These are phyloP conservation scores for Golubevia sp. DNA, from an alignment of 1,284 basidiomycete genomes.

Conservation along the genomic window DNA sequence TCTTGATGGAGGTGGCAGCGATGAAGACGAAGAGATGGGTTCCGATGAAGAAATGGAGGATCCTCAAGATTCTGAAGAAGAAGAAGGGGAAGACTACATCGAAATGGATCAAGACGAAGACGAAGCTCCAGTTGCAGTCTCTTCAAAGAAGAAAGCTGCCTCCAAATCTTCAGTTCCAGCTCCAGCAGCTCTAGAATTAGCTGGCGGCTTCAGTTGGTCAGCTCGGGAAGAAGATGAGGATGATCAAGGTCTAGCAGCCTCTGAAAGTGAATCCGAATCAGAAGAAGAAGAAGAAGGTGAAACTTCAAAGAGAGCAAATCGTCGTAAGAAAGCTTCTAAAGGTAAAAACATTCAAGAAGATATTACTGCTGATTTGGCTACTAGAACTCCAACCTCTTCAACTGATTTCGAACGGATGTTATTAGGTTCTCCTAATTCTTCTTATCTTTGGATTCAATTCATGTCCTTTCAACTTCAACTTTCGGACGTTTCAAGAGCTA, in stretches of 20 bases:
- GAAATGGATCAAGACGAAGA: constrained; percentile 18
- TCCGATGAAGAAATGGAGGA: too few relatives aligned
- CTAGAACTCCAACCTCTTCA: constrained; percentile 75
- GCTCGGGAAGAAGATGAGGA: constrained; percentile 47
- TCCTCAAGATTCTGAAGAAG: constrained; percentile 19
- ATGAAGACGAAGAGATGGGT: constrained; percentile 7
- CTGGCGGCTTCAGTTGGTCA: constrained; percentile 67
- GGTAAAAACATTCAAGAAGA: constrained; percentile 29
- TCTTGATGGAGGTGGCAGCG: background rate
- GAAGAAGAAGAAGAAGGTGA: constrained; percentile 62
- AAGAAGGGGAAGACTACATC: constrained; percentile 15
- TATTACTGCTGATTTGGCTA: constrained; percentile 44
- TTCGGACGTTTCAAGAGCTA: constrained; percentile 91
- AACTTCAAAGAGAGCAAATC: constrained; percentile 3
- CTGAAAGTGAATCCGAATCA: constrained; percentile 63
- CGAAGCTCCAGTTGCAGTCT: background rate
- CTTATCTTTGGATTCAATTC: constrained; percentile 97
- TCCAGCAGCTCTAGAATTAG: constrained; percentile 62
- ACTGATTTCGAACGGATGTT: constrained; percentile 93
- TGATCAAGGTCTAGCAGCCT: background rate
- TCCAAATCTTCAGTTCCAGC: constrained; percentile 44
- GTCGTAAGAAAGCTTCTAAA: constrained; percentile 14
- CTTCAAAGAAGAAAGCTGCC: constrained; percentile 13
- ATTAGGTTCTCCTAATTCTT: constrained; percentile 94
- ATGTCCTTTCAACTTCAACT: constrained; percentile 98